These are phyloP conservation scores for Kazachstania psychrophila DNA, from an alignment of 805 yeast species.

Conservation along the genomic window DNA sequence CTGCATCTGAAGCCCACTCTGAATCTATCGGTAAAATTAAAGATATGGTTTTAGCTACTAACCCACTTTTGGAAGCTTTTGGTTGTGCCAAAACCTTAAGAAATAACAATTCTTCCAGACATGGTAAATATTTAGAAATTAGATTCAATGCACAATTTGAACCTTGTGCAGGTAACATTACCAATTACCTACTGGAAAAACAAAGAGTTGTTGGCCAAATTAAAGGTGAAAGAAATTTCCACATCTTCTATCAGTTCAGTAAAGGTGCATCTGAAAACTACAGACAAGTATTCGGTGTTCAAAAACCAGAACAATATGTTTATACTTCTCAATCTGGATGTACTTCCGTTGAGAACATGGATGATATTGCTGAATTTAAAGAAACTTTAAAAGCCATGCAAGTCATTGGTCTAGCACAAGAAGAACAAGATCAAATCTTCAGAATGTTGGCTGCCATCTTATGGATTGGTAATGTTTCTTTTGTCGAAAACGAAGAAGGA, in stretches of 20 bases:
- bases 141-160: constrained; percentile 72
- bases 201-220: constrained; percentile 96
- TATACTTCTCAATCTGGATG: constrained; percentile 86
- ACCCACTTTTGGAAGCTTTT: constrained; percentile 95
- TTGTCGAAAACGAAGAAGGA: constrained; percentile 79
- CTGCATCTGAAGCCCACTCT: constrained; percentile 55
- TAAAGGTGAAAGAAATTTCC: constrained; percentile 88
- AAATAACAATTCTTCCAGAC: constrained; percentile 95
- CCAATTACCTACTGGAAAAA: constrained; percentile 88
- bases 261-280: constrained; percentile 81
- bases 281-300: constrained; percentile 80
- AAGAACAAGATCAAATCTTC: constrained; percentile 86
- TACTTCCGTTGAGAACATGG: constrained; percentile 75
- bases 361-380: constrained; percentile 68
- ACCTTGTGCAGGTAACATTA: constrained; percentile 92
- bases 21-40: constrained; percentile 76
- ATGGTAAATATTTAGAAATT: constrained; percentile 92
- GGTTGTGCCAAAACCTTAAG: constrained; percentile 98
- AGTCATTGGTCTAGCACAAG: constrained; percentile 70
- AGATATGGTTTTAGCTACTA: constrained; percentile 96
- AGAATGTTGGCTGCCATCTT: constrained; percentile 72
- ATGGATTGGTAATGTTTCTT: constrained; percentile 92
- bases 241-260: constrained; percentile 91
- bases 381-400: constrained; percentile 84
- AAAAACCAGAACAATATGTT: constrained; percentile 84